A percentile compares a stretch with the other conserved stretches of the same genome.
These are phyloP conservation scores for Blastocladiella emersonii DNA, from an alignment of 371 early-diverging fungal genomes.

Conservation along the genomic window DNA sequence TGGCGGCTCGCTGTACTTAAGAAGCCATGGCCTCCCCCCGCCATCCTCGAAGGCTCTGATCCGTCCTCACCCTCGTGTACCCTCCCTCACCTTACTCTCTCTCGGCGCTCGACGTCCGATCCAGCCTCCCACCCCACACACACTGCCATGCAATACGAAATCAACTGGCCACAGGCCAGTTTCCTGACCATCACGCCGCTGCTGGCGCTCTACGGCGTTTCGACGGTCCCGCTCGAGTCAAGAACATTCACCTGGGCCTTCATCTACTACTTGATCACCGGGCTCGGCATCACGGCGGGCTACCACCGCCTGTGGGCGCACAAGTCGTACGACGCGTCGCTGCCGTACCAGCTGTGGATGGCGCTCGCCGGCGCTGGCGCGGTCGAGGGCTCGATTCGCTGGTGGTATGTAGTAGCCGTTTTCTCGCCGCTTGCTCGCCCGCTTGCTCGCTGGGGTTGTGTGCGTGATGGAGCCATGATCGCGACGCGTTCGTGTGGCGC, in stretches of 20 bases:
- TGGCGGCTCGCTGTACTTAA: too few relatives aligned
- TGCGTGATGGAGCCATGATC: too few relatives aligned
- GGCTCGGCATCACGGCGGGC: constrained; percentile 84
- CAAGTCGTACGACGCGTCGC: constrained; percentile 51
- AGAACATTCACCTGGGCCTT: constrained; percentile 64
- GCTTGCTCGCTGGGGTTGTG: too few relatives aligned
- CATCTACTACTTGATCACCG: constrained; percentile 66
- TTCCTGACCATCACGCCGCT: constrained; percentile 60
- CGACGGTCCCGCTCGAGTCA: constrained; percentile 44
- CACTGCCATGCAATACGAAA: too few relatives aligned
- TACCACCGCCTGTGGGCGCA: constrained; percentile 76
- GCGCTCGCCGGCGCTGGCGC: constrained; percentile 55
- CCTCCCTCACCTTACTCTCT: too few relatives aligned
- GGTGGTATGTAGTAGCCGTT: constrained; percentile 56
- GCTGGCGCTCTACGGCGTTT: constrained; percentile 61
- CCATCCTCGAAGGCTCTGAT: too few relatives aligned
- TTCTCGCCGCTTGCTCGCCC: too few relatives aligned
- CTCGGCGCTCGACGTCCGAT: too few relatives aligned
- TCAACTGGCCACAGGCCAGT: constrained; percentile 70
- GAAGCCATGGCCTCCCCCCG: too few relatives aligned
- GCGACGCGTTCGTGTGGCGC: too few relatives aligned
- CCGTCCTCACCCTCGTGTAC: too few relatives aligned
- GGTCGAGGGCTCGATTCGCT: constrained; percentile 65
- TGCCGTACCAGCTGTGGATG: constrained; percentile 38
- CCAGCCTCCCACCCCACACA: too few relatives aligned